phyloP scores from a whole-genome alignment of 495 filamentous ascomycete genomes.

The Xylaria telfairii region DNA sequence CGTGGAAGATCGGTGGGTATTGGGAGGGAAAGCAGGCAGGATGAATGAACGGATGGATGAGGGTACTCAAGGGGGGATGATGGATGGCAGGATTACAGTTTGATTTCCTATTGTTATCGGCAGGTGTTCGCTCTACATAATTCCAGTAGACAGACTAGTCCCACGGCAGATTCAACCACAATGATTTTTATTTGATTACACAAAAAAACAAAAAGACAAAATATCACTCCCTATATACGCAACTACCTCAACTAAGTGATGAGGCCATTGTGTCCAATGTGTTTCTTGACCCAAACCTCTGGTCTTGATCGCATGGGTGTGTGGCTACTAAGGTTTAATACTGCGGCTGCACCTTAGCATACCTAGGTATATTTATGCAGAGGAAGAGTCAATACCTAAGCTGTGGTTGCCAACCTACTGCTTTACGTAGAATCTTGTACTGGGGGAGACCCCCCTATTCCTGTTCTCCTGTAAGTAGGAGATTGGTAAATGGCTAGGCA shows the following conservation, averaged over 20 bases:
- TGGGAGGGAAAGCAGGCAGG: neutral
- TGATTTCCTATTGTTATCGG: constrained; percentile 24
- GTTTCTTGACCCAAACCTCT: neutral
- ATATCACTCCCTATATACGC: no score
- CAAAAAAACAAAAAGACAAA: no score
- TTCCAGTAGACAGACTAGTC: constrained; percentile 25
- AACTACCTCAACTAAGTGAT: no score
- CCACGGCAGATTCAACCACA: constrained; percentile 23
- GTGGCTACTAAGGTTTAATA: no score
- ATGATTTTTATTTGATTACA: neutral
- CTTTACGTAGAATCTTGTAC: neutral
- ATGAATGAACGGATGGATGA: constrained; percentile 6
- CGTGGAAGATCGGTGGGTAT: neutral
- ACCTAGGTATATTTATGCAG: neutral
- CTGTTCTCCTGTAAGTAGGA: neutral
- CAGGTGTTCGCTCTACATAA: constrained; percentile 18
- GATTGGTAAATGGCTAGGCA: neutral
- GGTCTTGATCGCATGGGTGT: neutral
- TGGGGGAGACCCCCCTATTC: neutral
- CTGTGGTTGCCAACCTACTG: neutral
- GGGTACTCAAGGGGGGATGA: neutral
- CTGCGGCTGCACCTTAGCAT: no score
- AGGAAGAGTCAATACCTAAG: neutral
- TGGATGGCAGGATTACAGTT: constrained; percentile 14
- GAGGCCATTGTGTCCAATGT: neutral